Evolutionary conservation across 139 green algal species (phyloP).

Genomic region (Haematococcus lacustris): DNA sequence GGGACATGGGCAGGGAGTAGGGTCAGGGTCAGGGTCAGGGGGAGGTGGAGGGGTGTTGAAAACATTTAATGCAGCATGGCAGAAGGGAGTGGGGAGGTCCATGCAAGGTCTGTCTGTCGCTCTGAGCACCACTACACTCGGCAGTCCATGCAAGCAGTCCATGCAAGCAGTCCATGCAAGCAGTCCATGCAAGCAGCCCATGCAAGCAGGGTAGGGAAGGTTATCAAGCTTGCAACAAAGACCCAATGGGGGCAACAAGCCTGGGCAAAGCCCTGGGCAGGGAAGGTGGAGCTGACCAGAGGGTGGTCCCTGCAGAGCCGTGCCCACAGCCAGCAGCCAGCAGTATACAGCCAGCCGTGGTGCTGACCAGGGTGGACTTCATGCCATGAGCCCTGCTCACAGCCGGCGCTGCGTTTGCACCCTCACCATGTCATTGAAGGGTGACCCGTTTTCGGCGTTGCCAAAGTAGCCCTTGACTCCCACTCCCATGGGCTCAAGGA

Average conservation of each 20-base stretch:
- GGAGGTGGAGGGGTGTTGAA: conserved; percentile 2
- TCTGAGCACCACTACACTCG: too few species aligned
- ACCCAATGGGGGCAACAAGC: too few species aligned
- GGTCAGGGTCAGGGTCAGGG: background rate
- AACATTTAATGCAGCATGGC: background rate
- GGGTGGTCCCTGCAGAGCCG: too few species aligned
- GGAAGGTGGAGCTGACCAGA: too few species aligned
- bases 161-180: too few species aligned
- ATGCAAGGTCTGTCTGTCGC: too few species aligned
- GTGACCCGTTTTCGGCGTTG: conserved; percentile 15
- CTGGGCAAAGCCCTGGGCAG: too few species aligned
- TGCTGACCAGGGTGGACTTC: background rate
- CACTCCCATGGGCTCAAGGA: conserved; percentile 25
- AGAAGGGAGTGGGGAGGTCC: background rate
- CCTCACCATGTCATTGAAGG: conserved; percentile 22
- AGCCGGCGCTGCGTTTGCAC: background rate
- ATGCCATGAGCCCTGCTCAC: too few species aligned
- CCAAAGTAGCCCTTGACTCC: conserved; percentile 45
- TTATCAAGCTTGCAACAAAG: too few species aligned
- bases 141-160: too few species aligned
- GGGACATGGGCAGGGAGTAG: background rate
- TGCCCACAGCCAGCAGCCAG: background rate
- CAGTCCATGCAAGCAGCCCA: too few species aligned
- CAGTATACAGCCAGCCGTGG: background rate
- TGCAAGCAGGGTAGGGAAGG: too few species aligned